Conservation (phyloP, 352 stramenopile genomes). For the Hyaloperonospora brassicae region DNA sequence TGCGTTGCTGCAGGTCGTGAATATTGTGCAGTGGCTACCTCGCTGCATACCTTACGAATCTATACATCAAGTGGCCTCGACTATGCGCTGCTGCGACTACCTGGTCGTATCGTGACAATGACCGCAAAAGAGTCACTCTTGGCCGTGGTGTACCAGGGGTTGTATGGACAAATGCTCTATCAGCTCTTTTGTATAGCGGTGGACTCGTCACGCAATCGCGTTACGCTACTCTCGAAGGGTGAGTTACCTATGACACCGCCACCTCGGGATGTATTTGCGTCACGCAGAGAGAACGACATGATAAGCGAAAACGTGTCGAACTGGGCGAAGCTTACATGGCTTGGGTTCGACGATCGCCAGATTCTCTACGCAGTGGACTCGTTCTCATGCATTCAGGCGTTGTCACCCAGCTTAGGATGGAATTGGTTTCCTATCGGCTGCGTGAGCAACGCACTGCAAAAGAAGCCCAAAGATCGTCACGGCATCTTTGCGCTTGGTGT, state of each 20-base stretch:
- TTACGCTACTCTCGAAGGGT: conserved; percentile 40
- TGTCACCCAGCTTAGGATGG: conserved; percentile 42
- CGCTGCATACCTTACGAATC: conserved; percentile 59
- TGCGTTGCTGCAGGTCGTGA: conserved; percentile 48
- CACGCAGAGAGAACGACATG: conserved; percentile 55
- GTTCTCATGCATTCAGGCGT: conserved; percentile 51
- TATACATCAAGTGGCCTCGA: conserved; percentile 62
- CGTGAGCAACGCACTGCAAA: conserved; percentile 48
- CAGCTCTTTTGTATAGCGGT: conserved; percentile 48
- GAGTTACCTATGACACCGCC: conserved; percentile 52
- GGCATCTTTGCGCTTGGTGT: conserved; percentile 60
- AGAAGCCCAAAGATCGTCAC: conserved; percentile 51
- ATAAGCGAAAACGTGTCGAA: conserved; percentile 33
- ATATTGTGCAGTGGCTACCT: conserved; percentile 75
- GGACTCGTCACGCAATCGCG: conserved; percentile 29
- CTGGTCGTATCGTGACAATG: conserved; percentile 69
- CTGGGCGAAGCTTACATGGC: conserved; percentile 58
- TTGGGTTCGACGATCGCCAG: conserved; percentile 67
- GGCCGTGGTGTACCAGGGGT: conserved; percentile 61
- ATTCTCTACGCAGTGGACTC: conserved; percentile 71
- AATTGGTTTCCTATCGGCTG: conserved; percentile 73
- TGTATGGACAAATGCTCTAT: conserved; percentile 39
- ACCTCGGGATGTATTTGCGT: conserved; percentile 54
- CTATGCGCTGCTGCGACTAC: conserved; percentile 52
- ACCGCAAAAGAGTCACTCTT: conserved; percentile 42